Conservation (phyloP, 208 protist genomes). For the Leishmania amazonensis region DNA sequence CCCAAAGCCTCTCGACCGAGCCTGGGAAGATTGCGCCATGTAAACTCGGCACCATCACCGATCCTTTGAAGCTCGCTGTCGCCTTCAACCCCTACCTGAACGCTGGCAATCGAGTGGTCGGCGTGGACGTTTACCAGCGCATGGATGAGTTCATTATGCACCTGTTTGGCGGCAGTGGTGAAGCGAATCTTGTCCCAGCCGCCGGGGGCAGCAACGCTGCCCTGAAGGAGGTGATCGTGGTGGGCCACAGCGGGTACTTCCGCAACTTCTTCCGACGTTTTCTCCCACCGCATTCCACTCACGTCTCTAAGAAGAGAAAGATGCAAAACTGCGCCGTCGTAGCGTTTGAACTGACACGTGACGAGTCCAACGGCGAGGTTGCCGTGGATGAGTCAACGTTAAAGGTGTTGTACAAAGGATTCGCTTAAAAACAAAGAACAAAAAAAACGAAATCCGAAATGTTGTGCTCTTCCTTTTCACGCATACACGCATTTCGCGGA, state of each 20-base stretch:
- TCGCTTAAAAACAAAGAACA: conserved; percentile 31
- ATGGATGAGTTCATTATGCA: conserved; percentile 85
- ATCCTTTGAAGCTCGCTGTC: conserved; percentile 39
- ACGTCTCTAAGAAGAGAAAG: conserved; percentile 80
- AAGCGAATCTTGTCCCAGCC: conserved; percentile 9
- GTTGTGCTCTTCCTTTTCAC: neutral
- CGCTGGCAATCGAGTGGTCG: conserved; percentile 68
- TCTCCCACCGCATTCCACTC: conserved; percentile 64
- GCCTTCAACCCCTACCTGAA: conserved; percentile 79
- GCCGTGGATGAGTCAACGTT: conserved; percentile 74
- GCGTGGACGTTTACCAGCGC: conserved; percentile 72
- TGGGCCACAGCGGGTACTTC: conserved; percentile 92
- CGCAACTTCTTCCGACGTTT: conserved; percentile 89
- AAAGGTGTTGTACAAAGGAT: conserved; percentile 77
- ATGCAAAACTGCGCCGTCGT: conserved; percentile 92
- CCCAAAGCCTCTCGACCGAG: conserved; percentile 84
- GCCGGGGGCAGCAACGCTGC: conserved; percentile 49
- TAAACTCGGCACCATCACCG: conserved; percentile 46
- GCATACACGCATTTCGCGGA: neutral
- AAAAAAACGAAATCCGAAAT: neutral
- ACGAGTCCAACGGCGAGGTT: conserved; percentile 67
- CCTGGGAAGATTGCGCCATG: conserved; percentile 70
- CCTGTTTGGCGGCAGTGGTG: conserved; percentile 57
- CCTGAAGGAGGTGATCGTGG: conserved; percentile 88
- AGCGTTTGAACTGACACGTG: conserved; percentile 70